Evolutionary conservation across 768 basidiomycete species (phyloP), one percentile per base, ranked within the genome.

Genomic region (Mrakia hoshinonis): DNA sequence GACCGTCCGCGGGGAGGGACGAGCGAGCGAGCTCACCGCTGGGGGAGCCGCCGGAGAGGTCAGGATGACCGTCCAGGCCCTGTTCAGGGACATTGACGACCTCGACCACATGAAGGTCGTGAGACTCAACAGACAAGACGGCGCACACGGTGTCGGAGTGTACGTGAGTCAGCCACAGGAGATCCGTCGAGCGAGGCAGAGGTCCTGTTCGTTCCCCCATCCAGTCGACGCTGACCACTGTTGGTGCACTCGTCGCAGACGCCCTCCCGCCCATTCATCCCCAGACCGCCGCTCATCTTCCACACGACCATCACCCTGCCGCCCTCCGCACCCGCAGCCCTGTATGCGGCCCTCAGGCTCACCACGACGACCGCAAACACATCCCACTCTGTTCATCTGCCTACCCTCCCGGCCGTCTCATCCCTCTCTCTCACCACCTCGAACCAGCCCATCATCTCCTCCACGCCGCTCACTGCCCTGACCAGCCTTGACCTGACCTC

Each of bases 221-320:
- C 0, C 34, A 6, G 15, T 7, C 43, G 6, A 43, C 15, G 43
- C 43, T 43, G 43, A 43, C 43, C 43, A 43, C 58, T 39, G 5
- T 6, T 36, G 22, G 22, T 38, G 15, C 34, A 24, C 29, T 31
- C 29, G 13, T 31, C 4, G 18, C 34, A 61, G 58, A 61, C 58
- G 10, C 58, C 58, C 31, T 36, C 31, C 58, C 58, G 58, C 11
- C 58, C 58, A 9, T 61, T 61, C 58, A 61, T 61, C 58, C 58
- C 58, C 36, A 31, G 58, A 7, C 58, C 58, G 5, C 58, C 58
- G 22, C 58, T 61, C 34, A 36, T 61, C 58, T 61, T 61, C 58
- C 22, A 36, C 36, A 61, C 58, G 1, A 61, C 58, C 36, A 22
- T 61, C 58, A 20, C 31, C 34, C 31, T 61, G 9, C 58, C 58